Evolutionary conservation across 345 rosid genomes (phyloP).

Genomic region (Citrus cavaleriei): DNA sequence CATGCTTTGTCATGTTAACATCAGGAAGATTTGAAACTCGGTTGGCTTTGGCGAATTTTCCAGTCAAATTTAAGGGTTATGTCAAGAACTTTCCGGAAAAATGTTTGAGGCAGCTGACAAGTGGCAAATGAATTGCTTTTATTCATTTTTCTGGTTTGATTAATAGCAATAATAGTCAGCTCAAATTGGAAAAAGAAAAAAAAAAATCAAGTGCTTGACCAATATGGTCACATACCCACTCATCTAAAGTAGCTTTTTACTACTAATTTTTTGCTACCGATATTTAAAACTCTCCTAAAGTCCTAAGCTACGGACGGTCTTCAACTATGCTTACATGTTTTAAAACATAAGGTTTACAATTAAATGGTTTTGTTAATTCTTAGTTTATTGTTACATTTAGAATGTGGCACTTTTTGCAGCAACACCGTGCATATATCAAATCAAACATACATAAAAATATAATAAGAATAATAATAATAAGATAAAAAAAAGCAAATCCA

Average conservation of each 20-base stretch:
- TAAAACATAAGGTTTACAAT: no score
- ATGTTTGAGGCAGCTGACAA: neutral
- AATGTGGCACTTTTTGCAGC: neutral
- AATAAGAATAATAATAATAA: no score
- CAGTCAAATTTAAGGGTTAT: neutral
- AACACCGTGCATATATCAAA: neutral
- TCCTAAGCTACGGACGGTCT: no score
- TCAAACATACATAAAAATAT: neutral
- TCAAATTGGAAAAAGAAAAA: neutral
- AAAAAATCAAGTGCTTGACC: neutral
- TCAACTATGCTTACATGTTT: no score
- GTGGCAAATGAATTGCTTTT: neutral
- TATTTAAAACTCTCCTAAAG: no score
- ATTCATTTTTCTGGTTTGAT: neutral
- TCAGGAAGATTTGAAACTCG: neutral
- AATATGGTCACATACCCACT: neutral
- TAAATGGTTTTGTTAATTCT: no score
- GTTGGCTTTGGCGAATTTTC: neutral
- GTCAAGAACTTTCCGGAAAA: neutral
- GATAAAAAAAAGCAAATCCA: no score
- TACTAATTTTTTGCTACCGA: neutral
- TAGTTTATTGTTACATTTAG: no score
- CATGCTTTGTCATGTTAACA: conserved; percentile 7
- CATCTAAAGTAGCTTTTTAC: neutral
- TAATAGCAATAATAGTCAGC: neutral